Evolutionary conservation across 108 stramenopile genomes (phyloP).

Genomic region (Nitzschia putrida): DNA sequence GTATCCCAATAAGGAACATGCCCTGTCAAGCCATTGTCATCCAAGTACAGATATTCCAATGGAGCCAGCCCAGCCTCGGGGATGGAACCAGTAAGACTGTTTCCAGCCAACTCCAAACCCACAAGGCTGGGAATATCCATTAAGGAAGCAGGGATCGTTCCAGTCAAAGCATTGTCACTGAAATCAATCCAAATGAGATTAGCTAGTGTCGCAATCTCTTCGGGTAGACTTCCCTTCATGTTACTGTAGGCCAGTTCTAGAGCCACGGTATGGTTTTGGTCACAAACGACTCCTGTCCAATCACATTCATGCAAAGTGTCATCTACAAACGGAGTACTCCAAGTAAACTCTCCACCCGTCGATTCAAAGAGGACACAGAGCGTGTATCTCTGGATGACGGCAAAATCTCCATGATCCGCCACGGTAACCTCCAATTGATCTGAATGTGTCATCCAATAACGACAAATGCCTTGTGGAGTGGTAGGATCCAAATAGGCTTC

Average conservation of each 20-base stretch:
- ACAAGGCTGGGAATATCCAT: not conserved
- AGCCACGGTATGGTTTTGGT: not conserved
- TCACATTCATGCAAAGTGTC: conserved; percentile 22
- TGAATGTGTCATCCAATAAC: conserved; percentile 24
- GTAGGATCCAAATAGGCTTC: not conserved
- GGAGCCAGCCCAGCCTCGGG: conserved; percentile 19
- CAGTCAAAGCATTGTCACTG: conserved; percentile 28
- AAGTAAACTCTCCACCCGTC: conserved; percentile 12
- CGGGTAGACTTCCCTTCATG: conserved; percentile 16
- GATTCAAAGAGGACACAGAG: conserved; percentile 23
- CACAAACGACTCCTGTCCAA: conserved; percentile 27
- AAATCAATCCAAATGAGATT: conserved; percentile 13
- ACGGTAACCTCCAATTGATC: conserved; percentile 7
- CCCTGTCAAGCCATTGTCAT: conserved; percentile 12
- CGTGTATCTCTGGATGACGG: conserved; percentile 27
- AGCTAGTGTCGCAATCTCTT: conserved; percentile 9
- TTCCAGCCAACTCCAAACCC: conserved; percentile 13
- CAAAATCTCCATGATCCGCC: conserved; percentile 13
- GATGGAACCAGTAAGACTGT: conserved; percentile 35
- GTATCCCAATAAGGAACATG: conserved; percentile 14
- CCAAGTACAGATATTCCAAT: conserved; percentile 6
- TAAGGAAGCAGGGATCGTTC: conserved; percentile 27
- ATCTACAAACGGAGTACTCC: not conserved
- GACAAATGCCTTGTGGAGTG: conserved; percentile 25
- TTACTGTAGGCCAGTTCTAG: conserved; percentile 19